Base-by-base conservation (phyloP, 2,329 filamentous ascomycete genomes). In the Xylaria polymorpha region DNA sequence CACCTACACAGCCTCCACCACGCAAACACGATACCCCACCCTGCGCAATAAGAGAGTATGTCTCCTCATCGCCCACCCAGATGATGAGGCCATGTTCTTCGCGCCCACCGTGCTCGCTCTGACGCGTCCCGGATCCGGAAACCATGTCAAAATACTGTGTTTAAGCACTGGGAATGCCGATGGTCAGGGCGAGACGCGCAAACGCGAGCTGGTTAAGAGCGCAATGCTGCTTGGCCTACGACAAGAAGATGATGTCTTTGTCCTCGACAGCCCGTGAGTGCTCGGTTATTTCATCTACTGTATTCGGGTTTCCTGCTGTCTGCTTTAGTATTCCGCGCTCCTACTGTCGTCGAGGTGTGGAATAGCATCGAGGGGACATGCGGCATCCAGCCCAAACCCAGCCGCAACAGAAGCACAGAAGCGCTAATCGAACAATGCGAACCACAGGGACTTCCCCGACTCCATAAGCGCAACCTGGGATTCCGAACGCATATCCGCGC, bases 1-100 rank as follows among this genome's bases (percentile, higher is more conserved):
- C 81, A 82, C 84, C 71, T 86, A 85, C 79, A 84, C 84, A 3
- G 83, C 81, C 32, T 80, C 81, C 50, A 77, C 83, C n/a, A 80
- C 84, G 50, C 81, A 83, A 70, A 75, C 82, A 32, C 82, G 85
- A 39, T 88, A 93, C 74, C 92, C 93, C 4, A 87, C 83, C 53
- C 84, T 98, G 71, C 85, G 85, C 74, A 91, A 93, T 83, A 97
- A 97, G 86, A 90, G 93, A 77, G 94, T 99, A 78, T 92, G 93
- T 79, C 87, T 99, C 63, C 85, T 99, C 64, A 98, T 99, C 77
- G 96, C 96, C 25, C 96, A 99, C 82, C 96, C 96, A 0, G 96
- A 99, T 81, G 96, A 99, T 77, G 96, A 99, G 84, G 96, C 95
- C 80, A 99, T 99, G 96, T 99, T 99, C 86, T 99, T 99, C 82